A percentile compares a stretch with the other conserved stretches of the same genome.
phyloP scores from a whole-genome alignment of 1,139 yeast species.

The Candida freyschussii region DNA sequence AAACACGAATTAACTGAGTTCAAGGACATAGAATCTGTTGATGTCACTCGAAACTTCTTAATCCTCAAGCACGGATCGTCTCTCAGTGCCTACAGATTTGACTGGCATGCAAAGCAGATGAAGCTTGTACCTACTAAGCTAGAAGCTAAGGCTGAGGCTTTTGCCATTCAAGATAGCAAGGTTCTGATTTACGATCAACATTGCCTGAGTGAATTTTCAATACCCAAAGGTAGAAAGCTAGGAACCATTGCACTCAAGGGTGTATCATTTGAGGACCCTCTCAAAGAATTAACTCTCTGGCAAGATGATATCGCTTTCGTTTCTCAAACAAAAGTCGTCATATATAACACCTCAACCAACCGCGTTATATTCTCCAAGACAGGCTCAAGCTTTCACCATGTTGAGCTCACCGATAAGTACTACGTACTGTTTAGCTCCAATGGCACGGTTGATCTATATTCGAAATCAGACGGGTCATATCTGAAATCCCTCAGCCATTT shows the following conservation, averaged over 20 bases:
- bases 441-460: constrained; percentile 11
- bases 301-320: constrained; percentile 1
- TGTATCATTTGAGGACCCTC: too few species aligned
- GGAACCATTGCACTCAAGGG: too few species aligned
- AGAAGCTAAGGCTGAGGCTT: too few species aligned
- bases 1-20: constrained; percentile 1
- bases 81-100: too few species aligned
- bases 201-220: too few species aligned
- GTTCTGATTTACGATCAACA: too few species aligned
- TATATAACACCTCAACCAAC: constrained; percentile 3
- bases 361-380: neutral
- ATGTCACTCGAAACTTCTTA: too few species aligned
- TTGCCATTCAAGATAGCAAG: too few species aligned
- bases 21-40: constrained; percentile 2
- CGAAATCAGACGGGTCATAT: neutral
- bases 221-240: too few species aligned
- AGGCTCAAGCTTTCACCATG: neutral
- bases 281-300: constrained; percentile 1
- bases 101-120: too few species aligned
- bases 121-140: too few species aligned
- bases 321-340: constrained; percentile 1
- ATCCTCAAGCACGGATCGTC: too few species aligned
- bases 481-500: constrained; percentile 3
- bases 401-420: constrained; percentile 1
- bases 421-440: constrained; percentile 5